Conservation (phyloP, 805 yeast genomes). For the Metschnikowia proteae region DNA sequence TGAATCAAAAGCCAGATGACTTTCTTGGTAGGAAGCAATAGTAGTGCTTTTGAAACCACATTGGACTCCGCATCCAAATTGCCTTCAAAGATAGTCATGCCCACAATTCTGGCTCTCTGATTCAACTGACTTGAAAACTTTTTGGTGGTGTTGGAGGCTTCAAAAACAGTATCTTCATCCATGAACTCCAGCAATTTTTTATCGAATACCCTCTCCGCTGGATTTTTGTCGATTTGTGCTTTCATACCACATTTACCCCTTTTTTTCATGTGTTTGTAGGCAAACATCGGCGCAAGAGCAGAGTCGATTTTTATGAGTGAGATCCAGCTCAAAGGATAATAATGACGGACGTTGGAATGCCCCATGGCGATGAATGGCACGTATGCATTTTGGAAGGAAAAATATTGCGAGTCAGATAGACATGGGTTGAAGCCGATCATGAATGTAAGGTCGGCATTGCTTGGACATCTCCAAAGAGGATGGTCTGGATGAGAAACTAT, state of each 20-base stretch:
- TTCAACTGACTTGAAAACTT: conserved; percentile 7
- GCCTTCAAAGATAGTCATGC: conserved; percentile 20
- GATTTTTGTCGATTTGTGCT: conserved; percentile 1
- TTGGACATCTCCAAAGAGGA: conserved; percentile 8
- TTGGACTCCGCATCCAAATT: conserved; percentile 18
- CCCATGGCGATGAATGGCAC: conserved; percentile 13
- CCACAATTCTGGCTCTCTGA: conserved; percentile 17
- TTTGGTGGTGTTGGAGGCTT: conserved; percentile 6
- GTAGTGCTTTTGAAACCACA: conserved; percentile 18
- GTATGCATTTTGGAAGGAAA: conserved; percentile 34
- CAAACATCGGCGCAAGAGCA: conserved; percentile 18
- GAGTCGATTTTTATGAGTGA: conserved; percentile 17
- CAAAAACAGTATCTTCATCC: conserved; percentile 10
- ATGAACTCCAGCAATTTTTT: conserved; percentile 8
- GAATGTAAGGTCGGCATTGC: conserved; percentile 3
- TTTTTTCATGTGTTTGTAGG: conserved; percentile 10
- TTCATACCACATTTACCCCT: background rate
- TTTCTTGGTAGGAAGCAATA: conserved; percentile 22
- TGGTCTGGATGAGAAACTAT: background rate
- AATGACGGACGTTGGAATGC: conserved; percentile 8
- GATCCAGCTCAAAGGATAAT: conserved; percentile 17
- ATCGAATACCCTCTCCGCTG: conserved; percentile 14
- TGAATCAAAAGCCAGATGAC: conserved; percentile 26
- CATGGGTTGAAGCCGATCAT: conserved; percentile 16
- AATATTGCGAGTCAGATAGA: conserved; percentile 24